A percentile compares a stretch with the other conserved stretches of the same genome.
Evolutionary conservation across 208 protist species (phyloP).

Genomic region (Crithidia bombi): DNA sequence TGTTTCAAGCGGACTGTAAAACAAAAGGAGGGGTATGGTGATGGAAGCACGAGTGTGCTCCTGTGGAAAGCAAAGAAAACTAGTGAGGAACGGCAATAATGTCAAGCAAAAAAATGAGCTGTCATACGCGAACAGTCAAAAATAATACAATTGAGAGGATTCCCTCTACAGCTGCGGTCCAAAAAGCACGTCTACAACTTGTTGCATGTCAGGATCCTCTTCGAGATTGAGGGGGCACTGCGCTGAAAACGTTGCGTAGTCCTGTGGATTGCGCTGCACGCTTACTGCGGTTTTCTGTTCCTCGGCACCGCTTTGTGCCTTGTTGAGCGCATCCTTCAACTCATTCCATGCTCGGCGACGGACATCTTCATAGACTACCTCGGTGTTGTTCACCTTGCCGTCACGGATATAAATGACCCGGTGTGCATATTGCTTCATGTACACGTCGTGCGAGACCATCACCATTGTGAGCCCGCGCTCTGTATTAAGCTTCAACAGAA

Average conservation of each 20-base stretch:
- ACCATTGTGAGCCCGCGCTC: constrained; percentile 93
- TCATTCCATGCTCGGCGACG: constrained; percentile 50
- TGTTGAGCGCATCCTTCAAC: constrained; percentile 34
- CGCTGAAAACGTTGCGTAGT: constrained; percentile 69
- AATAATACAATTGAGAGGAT: constrained; percentile 4
- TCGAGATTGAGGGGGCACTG: constrained; percentile 58
- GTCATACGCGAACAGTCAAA: constrained; percentile 7
- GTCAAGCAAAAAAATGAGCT: constrained; percentile 7
- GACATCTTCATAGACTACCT: constrained; percentile 48
- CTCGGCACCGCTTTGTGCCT: constrained; percentile 7
- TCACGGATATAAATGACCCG: constrained; percentile 95
- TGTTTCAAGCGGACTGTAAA: too few relatives aligned
- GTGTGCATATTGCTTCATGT: constrained; percentile 94
- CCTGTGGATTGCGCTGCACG: constrained; percentile 41
- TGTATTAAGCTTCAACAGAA: constrained; percentile 92
- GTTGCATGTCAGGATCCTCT: constrained; percentile 70
- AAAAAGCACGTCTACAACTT: constrained; percentile 68
- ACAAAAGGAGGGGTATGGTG: too few relatives aligned
- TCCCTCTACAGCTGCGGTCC: constrained; percentile 25
- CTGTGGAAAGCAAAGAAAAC: constrained; percentile 1
- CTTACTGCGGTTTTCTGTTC: constrained; percentile 24
- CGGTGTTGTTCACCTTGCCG: constrained; percentile 88
- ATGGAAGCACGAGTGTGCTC: background rate
- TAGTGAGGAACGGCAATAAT: background rate
- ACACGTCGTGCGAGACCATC: constrained; percentile 98